Percentiles rank a stretch among this genome's conserved stretches.
These are phyloP conservation scores for Penicillium sp. DNA, from an alignment of 2,329 filamentous ascomycete genomes.

Conservation along the genomic window DNA sequence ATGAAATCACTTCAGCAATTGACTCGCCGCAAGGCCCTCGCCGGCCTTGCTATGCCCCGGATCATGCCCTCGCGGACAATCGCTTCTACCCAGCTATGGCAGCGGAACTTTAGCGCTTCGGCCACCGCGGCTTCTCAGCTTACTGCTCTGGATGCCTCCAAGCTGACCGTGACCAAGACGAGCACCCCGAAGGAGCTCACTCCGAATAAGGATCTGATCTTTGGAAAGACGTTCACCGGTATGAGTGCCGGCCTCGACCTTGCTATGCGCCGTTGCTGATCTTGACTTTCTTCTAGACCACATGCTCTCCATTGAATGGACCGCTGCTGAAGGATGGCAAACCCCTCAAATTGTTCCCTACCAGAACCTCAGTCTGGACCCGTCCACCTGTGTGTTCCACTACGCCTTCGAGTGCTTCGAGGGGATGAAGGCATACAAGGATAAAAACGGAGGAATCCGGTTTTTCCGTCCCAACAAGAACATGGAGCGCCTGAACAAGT, in stretches of 20 bases:
- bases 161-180: constrained; percentile 70
- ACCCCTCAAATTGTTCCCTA: constrained; percentile 82
- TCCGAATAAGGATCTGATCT: constrained; percentile 77
- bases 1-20: constrained; percentile 39
- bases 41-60: constrained; percentile 23
- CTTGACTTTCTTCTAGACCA: constrained; percentile 62
- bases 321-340: constrained; percentile 75
- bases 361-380: constrained; percentile 94
- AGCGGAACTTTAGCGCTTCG: constrained; percentile 46
- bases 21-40: constrained; percentile 29
- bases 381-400: constrained; percentile 95
- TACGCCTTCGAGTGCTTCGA: constrained; percentile 98
- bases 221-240: constrained; percentile 90
- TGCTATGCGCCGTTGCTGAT: constrained; percentile 16
- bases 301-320: constrained; percentile 96
- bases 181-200: constrained; percentile 67
- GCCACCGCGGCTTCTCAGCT: constrained; percentile 40
- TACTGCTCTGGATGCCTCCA: constrained; percentile 68
- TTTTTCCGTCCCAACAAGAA: constrained; percentile 95
- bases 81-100: constrained; percentile 41
- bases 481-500: constrained; percentile 92
- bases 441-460: constrained; percentile 69
- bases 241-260: constrained; percentile 10
- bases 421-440: constrained; percentile 99
- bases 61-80: constrained; percentile 22